Percentiles rank a stretch among this genome's conserved stretches.
phyloP scores from a whole-genome alignment of 2,329 filamentous ascomycete genomes.

The Claviceps digitariae region DNA sequence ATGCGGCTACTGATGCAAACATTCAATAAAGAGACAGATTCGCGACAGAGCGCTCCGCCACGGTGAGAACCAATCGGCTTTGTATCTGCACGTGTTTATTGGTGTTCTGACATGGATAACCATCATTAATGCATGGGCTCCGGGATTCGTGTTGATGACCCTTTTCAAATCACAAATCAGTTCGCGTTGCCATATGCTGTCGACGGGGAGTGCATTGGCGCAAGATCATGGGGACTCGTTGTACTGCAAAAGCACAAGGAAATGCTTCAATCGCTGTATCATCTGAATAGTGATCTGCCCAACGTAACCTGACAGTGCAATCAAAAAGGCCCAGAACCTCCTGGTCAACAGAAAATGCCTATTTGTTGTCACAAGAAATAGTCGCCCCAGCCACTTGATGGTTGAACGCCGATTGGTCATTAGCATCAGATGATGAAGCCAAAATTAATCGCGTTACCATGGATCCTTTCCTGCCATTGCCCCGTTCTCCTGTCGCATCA shows the following conservation, averaged over 20 bases:
- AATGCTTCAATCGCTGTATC: constrained; percentile 5
- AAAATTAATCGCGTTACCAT: constrained; percentile 6
- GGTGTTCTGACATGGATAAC: too few relatives aligned
- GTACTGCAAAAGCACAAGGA: background rate
- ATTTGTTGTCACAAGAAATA: constrained; percentile 15
- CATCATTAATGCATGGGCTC: too few relatives aligned
- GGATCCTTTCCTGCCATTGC: background rate
- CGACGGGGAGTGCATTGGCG: background rate
- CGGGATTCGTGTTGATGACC: background rate
- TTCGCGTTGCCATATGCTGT: background rate
- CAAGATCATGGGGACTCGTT: background rate
- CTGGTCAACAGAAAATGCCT: constrained; percentile 17
- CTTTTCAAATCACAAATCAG: background rate
- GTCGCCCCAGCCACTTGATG: constrained; percentile 15
- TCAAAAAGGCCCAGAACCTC: constrained; percentile 11
- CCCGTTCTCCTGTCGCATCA: background rate
- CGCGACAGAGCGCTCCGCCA: background rate
- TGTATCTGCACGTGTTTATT: background rate
- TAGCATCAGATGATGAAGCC: constrained; percentile 9
- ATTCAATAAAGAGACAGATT: too few relatives aligned
- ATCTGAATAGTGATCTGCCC: constrained; percentile 7
- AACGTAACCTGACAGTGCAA: constrained; percentile 16
- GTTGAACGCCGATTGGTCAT: constrained; percentile 18
- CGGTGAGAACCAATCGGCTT: background rate
- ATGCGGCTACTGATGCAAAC: too few relatives aligned